Percentiles rank a stretch among this genome's conserved stretches.
phyloP scores from a whole-genome alignment of 1,139 yeast genomes.

The Pichia sp. region DNA sequence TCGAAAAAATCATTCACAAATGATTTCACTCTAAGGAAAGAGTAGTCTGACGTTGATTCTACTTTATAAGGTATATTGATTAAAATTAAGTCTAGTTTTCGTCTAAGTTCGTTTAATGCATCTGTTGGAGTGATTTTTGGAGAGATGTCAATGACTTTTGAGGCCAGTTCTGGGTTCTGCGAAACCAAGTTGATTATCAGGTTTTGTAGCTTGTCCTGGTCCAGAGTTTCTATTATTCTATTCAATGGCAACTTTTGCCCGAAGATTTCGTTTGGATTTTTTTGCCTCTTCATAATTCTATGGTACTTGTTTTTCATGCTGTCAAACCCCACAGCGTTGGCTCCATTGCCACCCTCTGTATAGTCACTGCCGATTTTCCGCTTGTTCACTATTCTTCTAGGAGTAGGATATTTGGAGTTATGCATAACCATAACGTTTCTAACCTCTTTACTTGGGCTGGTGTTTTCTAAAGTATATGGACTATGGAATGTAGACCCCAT shows the following conservation, averaged over 20 bases:
- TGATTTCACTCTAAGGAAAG: slow-evolving; percentile 79
- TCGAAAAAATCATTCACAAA: slow-evolving; percentile 68
- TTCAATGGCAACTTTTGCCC: slow-evolving; percentile 55
- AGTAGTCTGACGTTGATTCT: slow-evolving; percentile 71
- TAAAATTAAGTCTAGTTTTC: slow-evolving; percentile 44
- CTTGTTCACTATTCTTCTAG: neutral
- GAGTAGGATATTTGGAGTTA: neutral
- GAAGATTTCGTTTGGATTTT: slow-evolving; percentile 35
- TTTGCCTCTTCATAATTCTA: slow-evolving; percentile 27
- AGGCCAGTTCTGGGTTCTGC: slow-evolving; percentile 58
- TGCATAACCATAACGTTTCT: neutral
- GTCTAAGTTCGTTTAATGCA: slow-evolving; percentile 47
- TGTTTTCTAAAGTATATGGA: slow-evolving; percentile 5
- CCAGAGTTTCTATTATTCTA: slow-evolving; percentile 65
- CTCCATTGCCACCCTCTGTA: neutral
- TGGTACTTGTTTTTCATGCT: neutral
- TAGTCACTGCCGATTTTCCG: neutral
- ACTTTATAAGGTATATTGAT: slow-evolving; percentile 69
- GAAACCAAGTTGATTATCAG: slow-evolving; percentile 51
- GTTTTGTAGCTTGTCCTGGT: slow-evolving; percentile 48
- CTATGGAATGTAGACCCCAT: slow-evolving; percentile 10
- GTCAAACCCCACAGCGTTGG: neutral
- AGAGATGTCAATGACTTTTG: slow-evolving; percentile 48
- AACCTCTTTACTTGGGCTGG: slow-evolving; percentile 3
- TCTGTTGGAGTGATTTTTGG: slow-evolving; percentile 56